Base-by-base conservation (phyloP, 345 rosid genomes). In the Firmiana major region DNA sequence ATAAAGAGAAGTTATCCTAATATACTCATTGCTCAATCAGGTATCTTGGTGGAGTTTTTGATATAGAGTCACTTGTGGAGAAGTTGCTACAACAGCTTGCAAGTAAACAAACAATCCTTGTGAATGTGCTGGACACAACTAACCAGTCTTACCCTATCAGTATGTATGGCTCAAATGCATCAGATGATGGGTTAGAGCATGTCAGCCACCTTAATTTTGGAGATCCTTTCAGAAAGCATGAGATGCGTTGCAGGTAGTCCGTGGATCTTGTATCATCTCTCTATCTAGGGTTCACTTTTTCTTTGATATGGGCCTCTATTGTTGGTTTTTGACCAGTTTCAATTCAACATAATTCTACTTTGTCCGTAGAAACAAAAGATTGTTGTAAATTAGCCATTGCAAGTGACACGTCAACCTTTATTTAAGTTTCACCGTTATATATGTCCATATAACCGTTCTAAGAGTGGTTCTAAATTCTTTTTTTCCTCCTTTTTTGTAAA, bases 11-110 rank as follows among this genome's bases (percentile, higher is more conserved):
- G 63, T 38, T 63, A 66, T 75, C 68, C 69, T 71, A 21, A 72
- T 75, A 9, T 54, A 48, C 31, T 55, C 73, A 21, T 58, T 80
- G 58, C 76, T 81, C 51, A 63, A 82, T 73, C 87, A 94, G 98
- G 86, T 94, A 95, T 79, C 90, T 95, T 55, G 99, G 99, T 67
- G 99, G 99, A 77, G 86, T 95, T 28, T 95, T 95, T 62, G 92
- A 95, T 77, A 90, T 95, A 7, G 97, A 95, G 83, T 89, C 94
- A 21, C 90, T 95, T 38, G 98, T 95, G 64, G 98, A 93, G 81
- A 95, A 93, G 88, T 83, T 95, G 79, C 97, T 95, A 79, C 98
- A 95, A 9, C 98, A 95, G 80, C 96, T 95, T 53, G 97, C 99
- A 7, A 95, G 98, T 89, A 89, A 95, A 84, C 98, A 95, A 84